These are phyloP conservation scores for Mycocentrospora acerina DNA, from an alignment of 2,329 filamentous ascomycete genomes.

Conservation along the genomic window DNA sequence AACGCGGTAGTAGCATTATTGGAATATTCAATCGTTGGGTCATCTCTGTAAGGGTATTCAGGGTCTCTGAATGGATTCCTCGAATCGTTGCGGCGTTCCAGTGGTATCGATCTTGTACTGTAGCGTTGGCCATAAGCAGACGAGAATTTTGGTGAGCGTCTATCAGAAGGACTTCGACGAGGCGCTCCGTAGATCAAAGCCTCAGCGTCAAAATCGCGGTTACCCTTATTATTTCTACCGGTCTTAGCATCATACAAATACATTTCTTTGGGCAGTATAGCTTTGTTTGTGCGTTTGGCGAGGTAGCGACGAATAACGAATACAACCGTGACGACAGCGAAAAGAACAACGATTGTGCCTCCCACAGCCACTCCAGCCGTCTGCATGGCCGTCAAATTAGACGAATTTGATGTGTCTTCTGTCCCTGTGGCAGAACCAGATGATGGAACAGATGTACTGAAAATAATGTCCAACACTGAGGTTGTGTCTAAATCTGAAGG, in stretches of 20 bases:
- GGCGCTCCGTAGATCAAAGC: conserved; percentile 27
- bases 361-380: conserved; percentile 40
- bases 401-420: conserved; percentile 9
- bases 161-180: conserved; percentile 4
- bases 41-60: conserved; percentile 1
- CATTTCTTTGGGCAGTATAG: conserved; percentile 23
- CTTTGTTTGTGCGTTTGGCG: conserved; percentile 20
- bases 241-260: conserved; percentile 38
- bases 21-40: conserved; percentile 5
- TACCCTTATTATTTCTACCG: conserved; percentile 5
- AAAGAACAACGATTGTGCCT: conserved; percentile 33
- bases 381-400: conserved; percentile 30
- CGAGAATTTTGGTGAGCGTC: conserved; percentile 2
- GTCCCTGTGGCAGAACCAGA: conserved; percentile 5
- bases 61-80: conserved; percentile 14
- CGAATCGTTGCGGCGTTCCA: conserved; percentile 10
- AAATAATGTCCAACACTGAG: not conserved
- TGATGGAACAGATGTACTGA: too few species aligned
- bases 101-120: conserved; percentile 3
- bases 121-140: conserved; percentile 3
- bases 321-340: conserved; percentile 35
- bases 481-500: not conserved
- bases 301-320: conserved; percentile 37
- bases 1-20: conserved; percentile 6
- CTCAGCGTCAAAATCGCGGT: conserved; percentile 16